phyloP scores from a whole-genome alignment of 1,284 basidiomycete species.

The Heterobasidion irregulare region DNA sequence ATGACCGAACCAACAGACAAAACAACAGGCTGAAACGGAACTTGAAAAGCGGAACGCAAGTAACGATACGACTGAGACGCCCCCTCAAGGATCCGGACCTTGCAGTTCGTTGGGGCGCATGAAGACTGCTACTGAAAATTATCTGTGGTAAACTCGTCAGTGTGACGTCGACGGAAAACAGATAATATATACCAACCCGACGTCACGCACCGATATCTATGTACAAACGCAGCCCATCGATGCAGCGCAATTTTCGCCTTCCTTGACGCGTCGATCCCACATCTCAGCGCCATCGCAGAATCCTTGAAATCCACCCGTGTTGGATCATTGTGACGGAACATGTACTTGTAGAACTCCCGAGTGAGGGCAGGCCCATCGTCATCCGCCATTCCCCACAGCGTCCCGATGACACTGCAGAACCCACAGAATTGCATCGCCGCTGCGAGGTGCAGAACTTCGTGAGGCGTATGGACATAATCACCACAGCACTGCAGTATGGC shows the following conservation, averaged over 20 bases:
- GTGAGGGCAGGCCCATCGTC: conserved; percentile 10
- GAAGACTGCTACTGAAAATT: too few relatives aligned
- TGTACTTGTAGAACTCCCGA: conserved; percentile 2
- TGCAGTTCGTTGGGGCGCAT: too few relatives aligned
- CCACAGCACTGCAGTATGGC: conserved; percentile 7
- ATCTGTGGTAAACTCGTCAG: too few relatives aligned
- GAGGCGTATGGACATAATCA: background rate
- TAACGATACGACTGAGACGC: too few relatives aligned
- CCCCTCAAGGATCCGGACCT: too few relatives aligned
- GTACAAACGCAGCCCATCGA: too few relatives aligned
- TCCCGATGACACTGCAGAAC: conserved; percentile 25
- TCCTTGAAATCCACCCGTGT: background rate
- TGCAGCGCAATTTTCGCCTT: background rate
- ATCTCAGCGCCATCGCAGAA: background rate
- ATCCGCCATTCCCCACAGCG: conserved; percentile 24
- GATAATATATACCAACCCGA: too few relatives aligned
- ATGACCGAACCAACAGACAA: too few relatives aligned
- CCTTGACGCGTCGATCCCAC: background rate
- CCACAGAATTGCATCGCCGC: conserved; percentile 17
- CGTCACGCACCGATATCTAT: too few relatives aligned
- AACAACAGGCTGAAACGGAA: too few relatives aligned
- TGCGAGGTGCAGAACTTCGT: conserved; percentile 2
- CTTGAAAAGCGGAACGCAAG: too few relatives aligned
- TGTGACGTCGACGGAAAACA: too few relatives aligned
- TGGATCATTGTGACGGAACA: background rate